phyloP scores from a whole-genome alignment of 2,329 filamentous ascomycete species.

The Hirsutella minnesotensis region DNA sequence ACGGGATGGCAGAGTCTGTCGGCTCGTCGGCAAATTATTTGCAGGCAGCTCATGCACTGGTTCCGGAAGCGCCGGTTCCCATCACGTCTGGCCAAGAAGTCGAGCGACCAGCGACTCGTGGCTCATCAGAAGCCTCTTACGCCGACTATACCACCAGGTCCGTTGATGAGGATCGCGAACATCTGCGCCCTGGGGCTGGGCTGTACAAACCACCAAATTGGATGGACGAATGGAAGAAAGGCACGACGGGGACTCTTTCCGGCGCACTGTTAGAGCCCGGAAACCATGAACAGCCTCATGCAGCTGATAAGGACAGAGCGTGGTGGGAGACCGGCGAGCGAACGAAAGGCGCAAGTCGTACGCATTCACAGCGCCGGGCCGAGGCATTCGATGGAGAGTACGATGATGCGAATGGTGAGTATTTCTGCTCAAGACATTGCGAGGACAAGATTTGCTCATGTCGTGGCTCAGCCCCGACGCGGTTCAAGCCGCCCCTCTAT shows the following conservation, averaged over 20 bases:
- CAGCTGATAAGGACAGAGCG: conserved; percentile 40
- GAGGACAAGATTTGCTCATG: conserved; percentile 2
- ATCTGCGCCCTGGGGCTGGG: conserved; percentile 36
- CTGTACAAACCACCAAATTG: conserved; percentile 47
- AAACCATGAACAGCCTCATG: conserved; percentile 23
- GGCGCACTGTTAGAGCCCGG: conserved; percentile 47
- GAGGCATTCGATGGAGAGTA: conserved; percentile 57
- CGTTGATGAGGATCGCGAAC: conserved; percentile 28
- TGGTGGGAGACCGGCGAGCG: conserved; percentile 65
- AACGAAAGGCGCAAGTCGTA: conserved; percentile 32
- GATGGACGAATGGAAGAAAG: conserved; percentile 64
- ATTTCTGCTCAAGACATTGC: not conserved
- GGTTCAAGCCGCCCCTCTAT: conserved; percentile 73
- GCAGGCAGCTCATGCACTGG: conserved; percentile 5
- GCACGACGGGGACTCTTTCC: conserved; percentile 47
- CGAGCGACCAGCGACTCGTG: conserved; percentile 18
- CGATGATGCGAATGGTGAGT: conserved; percentile 47
- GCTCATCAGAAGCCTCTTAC: conserved; percentile 17
- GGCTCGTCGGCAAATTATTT: conserved; percentile 3
- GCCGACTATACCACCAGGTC: conserved; percentile 24
- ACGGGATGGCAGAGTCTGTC: too few species aligned
- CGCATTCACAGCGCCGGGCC: conserved; percentile 39
- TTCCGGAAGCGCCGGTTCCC: conserved; percentile 5
- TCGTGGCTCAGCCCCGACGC: conserved; percentile 39
- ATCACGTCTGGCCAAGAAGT: conserved; percentile 10